Conservation (phyloP, 371 early-diverging fungal species). For the Mucor ambiguus region DNA sequence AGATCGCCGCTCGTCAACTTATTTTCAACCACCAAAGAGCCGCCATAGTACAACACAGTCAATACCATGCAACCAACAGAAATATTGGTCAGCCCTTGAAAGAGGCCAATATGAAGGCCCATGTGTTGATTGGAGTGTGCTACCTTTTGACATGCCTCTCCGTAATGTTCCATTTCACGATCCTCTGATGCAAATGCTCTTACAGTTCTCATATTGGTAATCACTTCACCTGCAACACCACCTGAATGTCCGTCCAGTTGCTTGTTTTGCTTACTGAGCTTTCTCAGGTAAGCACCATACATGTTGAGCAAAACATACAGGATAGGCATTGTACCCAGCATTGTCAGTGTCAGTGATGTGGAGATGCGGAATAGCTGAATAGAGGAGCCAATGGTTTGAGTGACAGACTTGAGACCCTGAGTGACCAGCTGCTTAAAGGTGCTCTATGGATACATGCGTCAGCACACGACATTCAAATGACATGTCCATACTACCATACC, state of each 20-base stretch:
- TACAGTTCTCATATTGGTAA: constrained; percentile 75
- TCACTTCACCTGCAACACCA: constrained; percentile 73
- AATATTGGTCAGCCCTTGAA: constrained; percentile 75
- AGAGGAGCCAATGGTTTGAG: constrained; percentile 70
- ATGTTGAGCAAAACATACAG: constrained; percentile 67
- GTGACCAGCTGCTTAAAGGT: constrained; percentile 72
- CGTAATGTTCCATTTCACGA: constrained; percentile 64
- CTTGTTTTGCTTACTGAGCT: constrained; percentile 55
- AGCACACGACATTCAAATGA: neutral
- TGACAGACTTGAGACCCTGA: constrained; percentile 72
- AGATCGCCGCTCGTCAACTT: constrained; percentile 71
- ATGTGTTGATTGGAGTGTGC: constrained; percentile 50
- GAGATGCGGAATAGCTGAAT: constrained; percentile 70
- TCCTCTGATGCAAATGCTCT: constrained; percentile 76
- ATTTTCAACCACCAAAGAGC: constrained; percentile 66
- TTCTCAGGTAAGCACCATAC: constrained; percentile 75
- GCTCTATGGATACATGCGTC: constrained; percentile 35
- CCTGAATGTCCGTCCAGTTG: constrained; percentile 59
- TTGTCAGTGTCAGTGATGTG: constrained; percentile 63
- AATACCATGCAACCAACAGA: constrained; percentile 75
- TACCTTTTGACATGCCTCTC: constrained; percentile 47
- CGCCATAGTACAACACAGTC: constrained; percentile 76
- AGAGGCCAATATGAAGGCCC: constrained; percentile 80
- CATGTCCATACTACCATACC: constrained; percentile 20
- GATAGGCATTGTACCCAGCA: constrained; percentile 67